Conservation (phyloP, 2,329 filamentous ascomycete species). For the Epicoccum sorghinum region DNA sequence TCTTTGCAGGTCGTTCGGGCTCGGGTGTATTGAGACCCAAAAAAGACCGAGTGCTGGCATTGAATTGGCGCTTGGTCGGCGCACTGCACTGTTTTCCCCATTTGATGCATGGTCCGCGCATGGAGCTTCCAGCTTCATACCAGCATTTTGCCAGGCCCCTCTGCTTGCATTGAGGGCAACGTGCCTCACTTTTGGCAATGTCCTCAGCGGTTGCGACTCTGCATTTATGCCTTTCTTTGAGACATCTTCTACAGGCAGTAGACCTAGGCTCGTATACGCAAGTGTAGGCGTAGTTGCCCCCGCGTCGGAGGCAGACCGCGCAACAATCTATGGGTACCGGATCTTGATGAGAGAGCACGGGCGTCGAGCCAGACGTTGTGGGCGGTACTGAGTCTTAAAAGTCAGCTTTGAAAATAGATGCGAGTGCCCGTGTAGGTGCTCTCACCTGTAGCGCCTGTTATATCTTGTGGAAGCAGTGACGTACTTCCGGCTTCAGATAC, state of each 20-base stretch:
- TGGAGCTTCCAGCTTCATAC: conserved; percentile 5
- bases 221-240: conserved; percentile 11
- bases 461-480: not conserved
- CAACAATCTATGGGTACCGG: conserved; percentile 20
- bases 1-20: not conserved
- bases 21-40: not conserved
- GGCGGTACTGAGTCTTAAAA: not conserved
- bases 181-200: conserved; percentile 13
- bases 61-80: not conserved
- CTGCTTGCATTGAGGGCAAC: conserved; percentile 21
- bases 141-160: conserved; percentile 21
- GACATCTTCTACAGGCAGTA: conserved; percentile 15
- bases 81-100: conserved; percentile 5
- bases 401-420: no score
- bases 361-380: not conserved
- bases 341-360: conserved; percentile 1
- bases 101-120: conserved; percentile 18
- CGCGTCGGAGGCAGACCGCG: conserved; percentile 19
- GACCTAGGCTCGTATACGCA: conserved; percentile 17
- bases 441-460: not conserved
- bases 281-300: conserved; percentile 23
- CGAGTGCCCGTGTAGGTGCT: no score
- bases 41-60: not conserved
- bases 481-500: not conserved
- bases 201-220: conserved; percentile 19